Percentiles rank a stretch among this genome's conserved stretches.
Evolutionary conservation across 1,139 yeast species (phyloP).

Genomic region (Scheffersomyces quercinus): DNA sequence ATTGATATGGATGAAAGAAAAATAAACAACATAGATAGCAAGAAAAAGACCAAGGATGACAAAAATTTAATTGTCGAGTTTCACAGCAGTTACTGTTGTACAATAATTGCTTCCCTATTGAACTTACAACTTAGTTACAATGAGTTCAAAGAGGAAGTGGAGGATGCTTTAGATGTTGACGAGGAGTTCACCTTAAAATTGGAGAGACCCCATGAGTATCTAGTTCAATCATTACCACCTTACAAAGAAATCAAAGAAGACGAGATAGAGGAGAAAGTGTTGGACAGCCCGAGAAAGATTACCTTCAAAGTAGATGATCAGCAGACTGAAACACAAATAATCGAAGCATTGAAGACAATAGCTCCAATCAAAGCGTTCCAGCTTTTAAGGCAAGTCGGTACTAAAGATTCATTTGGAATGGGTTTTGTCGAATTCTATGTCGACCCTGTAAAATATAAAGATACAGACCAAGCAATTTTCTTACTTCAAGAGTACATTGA

Average conservation of each 20-base stretch:
- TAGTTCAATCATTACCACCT: conserved; percentile 37
- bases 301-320: conserved; percentile 27
- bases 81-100: conserved; percentile 56
- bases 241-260: conserved; percentile 15
- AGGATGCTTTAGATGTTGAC: conserved; percentile 12
- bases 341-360: conserved; percentile 22
- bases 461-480: conserved; percentile 11
- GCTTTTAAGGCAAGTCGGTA: conserved; percentile 36
- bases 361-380: conserved; percentile 30
- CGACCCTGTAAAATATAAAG: conserved; percentile 15
- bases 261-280: conserved; percentile 25
- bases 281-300: conserved; percentile 40
- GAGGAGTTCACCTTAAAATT: conserved; percentile 27
- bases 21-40: conserved; percentile 31
- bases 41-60: conserved; percentile 37
- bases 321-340: conserved; percentile 27
- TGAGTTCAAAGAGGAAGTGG: conserved; percentile 21
- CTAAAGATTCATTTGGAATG: conserved; percentile 39
- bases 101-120: conserved; percentile 53
- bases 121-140: conserved; percentile 34
- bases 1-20: conserved; percentile 35
- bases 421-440: conserved; percentile 40
- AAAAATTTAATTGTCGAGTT: conserved; percentile 52
- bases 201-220: conserved; percentile 64
- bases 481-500: conserved; percentile 16